These are phyloP conservation scores for Blastomyces percursus DNA, from an alignment of 2,329 filamentous ascomycete species.

Conservation along the genomic window DNA sequence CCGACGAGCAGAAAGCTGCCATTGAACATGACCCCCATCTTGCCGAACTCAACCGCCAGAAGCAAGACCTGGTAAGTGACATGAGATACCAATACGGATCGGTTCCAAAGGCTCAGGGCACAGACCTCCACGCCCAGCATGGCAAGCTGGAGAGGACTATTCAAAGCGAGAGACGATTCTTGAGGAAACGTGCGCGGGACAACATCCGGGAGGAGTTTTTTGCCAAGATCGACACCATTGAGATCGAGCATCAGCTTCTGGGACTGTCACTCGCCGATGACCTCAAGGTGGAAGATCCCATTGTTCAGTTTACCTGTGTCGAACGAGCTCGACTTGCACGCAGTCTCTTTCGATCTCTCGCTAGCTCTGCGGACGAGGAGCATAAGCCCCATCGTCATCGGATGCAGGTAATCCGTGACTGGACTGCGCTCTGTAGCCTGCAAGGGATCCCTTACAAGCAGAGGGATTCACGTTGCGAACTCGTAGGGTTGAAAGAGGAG, in stretches of 20 bases:
- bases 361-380: neutral
- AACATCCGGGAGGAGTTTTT: neutral
- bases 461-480: neutral
- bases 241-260: conserved; percentile 5
- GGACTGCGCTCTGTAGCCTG: neutral
- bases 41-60: neutral
- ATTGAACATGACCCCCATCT: neutral
- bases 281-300: neutral
- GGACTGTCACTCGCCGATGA: neutral
- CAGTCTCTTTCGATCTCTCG: conserved; percentile 1
- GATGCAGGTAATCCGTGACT: conserved; percentile 1
- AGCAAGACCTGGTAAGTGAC: conserved; percentile 1
- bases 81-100: conserved; percentile 2
- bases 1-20: neutral
- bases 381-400: neutral
- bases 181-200: neutral
- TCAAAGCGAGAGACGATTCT: neutral
- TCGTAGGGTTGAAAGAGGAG: neutral
- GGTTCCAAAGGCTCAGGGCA: neutral
- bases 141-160: no score
- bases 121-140: no score
- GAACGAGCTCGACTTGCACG: neutral
- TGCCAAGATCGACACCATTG: conserved; percentile 2
- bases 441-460: neutral
- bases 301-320: neutral